Percentiles rank a stretch among this genome's conserved stretches.
Conservation (phyloP, 371 early-diverging fungal species). For the Nematocida ausubeli region DNA sequence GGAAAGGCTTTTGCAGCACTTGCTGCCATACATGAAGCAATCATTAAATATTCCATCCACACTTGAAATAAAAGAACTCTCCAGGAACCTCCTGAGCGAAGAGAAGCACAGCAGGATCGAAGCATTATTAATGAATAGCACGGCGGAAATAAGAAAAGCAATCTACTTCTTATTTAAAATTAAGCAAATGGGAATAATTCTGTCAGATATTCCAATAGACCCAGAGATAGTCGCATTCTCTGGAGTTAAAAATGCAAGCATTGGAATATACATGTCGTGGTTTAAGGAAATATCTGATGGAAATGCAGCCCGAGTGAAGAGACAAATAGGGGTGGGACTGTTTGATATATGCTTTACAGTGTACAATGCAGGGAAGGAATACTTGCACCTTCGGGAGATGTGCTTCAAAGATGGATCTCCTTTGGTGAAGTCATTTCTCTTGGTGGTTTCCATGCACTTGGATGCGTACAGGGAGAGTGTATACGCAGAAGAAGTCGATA, state of each 20-base stretch:
- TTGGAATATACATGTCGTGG: slow-evolving; percentile 47
- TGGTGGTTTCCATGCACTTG: not conserved
- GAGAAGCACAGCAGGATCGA: not conserved
- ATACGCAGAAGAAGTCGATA: not conserved
- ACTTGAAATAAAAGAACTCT: slow-evolving; percentile 24
- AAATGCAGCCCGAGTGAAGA: not conserved
- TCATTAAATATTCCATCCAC: slow-evolving; percentile 23
- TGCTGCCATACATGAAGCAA: slow-evolving; percentile 38
- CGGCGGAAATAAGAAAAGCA: slow-evolving; percentile 26
- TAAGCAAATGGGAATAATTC: not conserved
- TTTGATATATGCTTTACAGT: slow-evolving; percentile 29
- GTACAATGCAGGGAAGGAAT: slow-evolving; percentile 23
- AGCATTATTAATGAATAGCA: slow-evolving; percentile 2
- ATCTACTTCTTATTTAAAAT: slow-evolving; percentile 40
- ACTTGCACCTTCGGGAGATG: not conserved
- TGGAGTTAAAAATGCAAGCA: slow-evolving; percentile 25
- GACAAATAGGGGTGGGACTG: not conserved
- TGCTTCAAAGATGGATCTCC: not conserved
- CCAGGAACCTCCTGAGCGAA: not conserved
- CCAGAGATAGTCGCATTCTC: slow-evolving; percentile 9
- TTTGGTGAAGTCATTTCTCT: not conserved
- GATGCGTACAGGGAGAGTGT: slow-evolving; percentile 7
- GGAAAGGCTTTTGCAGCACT: slow-evolving; percentile 12
- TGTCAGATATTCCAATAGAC: not conserved
- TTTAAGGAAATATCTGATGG: slow-evolving; percentile 46